Evolutionary conservation across 2,329 filamentous ascomycete species (phyloP).

Genomic region (Pyricularia pennisetigena): DNA sequence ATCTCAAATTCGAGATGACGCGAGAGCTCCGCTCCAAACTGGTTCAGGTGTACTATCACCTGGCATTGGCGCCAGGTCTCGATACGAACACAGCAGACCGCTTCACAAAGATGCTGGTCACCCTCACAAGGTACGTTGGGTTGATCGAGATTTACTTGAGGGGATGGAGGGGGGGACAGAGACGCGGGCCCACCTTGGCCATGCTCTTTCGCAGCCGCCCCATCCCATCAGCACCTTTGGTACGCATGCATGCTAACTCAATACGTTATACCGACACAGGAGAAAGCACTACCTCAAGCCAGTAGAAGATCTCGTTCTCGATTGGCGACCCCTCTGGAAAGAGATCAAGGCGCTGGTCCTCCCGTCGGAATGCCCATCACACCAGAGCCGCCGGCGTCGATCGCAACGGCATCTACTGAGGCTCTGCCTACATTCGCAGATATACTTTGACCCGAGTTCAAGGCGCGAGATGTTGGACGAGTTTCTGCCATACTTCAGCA

Average conservation of each 20-base stretch:
- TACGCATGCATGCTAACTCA: not conserved
- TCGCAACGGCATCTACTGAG: slow-evolving; percentile 65
- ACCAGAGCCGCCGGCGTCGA: slow-evolving; percentile 45
- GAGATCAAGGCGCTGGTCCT: slow-evolving; percentile 87
- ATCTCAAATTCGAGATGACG: slow-evolving; percentile 94
- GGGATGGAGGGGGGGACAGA: not conserved
- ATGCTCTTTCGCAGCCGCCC: not conserved
- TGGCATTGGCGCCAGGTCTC: slow-evolving; percentile 80
- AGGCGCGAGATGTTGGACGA: slow-evolving; percentile 74
- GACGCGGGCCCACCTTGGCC: not conserved
- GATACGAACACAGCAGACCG: slow-evolving; percentile 75
- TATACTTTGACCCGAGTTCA: slow-evolving; percentile 86
- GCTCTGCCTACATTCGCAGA: slow-evolving; percentile 79
- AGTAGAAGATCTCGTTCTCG: slow-evolving; percentile 77
- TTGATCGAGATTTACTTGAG: slow-evolving; percentile 15
- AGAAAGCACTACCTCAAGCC: slow-evolving; percentile 94
- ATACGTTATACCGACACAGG: slow-evolving; percentile 31
- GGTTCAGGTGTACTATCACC: slow-evolving; percentile 88
- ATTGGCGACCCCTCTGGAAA: slow-evolving; percentile 89
- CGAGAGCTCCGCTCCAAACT: slow-evolving; percentile 73
- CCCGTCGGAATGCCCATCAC: slow-evolving; percentile 67
- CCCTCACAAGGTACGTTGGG: slow-evolving; percentile 71
- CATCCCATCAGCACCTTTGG: not conserved
- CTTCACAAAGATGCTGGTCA: slow-evolving; percentile 94
- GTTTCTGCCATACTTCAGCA: slow-evolving; percentile 74